phyloP scores from a whole-genome alignment of 768 basidiomycete genomes.

The Panaeolus cyanescens region DNA sequence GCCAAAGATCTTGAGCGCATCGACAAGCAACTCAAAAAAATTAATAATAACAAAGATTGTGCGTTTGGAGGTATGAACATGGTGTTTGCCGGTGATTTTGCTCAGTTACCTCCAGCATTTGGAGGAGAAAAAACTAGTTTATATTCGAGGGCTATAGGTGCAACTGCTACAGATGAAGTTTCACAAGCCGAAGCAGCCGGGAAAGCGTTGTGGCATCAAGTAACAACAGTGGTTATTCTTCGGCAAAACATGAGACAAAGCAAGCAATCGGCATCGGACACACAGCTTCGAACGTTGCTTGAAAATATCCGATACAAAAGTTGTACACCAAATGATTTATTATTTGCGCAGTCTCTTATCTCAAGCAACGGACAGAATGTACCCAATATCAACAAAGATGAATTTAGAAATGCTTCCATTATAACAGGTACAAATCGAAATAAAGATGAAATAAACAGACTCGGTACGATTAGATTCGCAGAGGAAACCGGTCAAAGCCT shows the following conservation, averaged over 20 bases:
- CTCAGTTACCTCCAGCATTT: slow-evolving; percentile 37
- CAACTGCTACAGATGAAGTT: background rate
- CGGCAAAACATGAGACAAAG: slow-evolving; percentile 1
- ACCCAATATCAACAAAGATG: slow-evolving; percentile 3
- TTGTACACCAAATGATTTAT: slow-evolving; percentile 23
- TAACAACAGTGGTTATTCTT: slow-evolving; percentile 1
- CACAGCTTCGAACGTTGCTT: slow-evolving; percentile 23
- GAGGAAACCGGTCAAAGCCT: slow-evolving; percentile 17
- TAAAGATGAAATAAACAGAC: slow-evolving; percentile 27
- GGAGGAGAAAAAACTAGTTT: slow-evolving; percentile 14
- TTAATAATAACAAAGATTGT: slow-evolving; percentile 11
- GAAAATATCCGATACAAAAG: slow-evolving; percentile 27
- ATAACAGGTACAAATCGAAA: slow-evolving; percentile 26
- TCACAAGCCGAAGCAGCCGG: slow-evolving; percentile 19
- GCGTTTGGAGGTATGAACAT: slow-evolving; percentile 40
- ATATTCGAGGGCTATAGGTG: slow-evolving; percentile 3
- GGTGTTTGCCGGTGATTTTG: slow-evolving; percentile 48
- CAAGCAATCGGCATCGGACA: slow-evolving; percentile 18
- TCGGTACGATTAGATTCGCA: slow-evolving; percentile 23
- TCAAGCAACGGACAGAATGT: slow-evolving; percentile 5
- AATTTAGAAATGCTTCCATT: slow-evolving; percentile 26
- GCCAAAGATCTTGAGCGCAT: slow-evolving; percentile 29
- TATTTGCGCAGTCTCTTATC: slow-evolving; percentile 23
- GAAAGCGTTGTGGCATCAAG: slow-evolving; percentile 20
- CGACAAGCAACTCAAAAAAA: slow-evolving; percentile 16